Conservation (phyloP, 1,284 basidiomycete genomes). For the Porogramme epimiltina region DNA sequence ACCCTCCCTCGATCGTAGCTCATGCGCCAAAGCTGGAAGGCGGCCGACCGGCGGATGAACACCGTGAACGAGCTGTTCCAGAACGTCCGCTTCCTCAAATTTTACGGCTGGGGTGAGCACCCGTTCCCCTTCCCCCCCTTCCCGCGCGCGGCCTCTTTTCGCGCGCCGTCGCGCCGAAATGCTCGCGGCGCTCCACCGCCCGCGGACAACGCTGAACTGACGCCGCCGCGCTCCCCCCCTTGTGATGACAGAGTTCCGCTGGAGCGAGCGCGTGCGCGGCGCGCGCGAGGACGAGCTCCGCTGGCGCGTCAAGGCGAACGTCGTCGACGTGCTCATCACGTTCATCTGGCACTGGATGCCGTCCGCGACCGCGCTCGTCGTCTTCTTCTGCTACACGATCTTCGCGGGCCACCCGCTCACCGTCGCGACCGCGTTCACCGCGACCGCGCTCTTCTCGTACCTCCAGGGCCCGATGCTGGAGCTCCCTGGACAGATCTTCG, state of each 20-base stretch:
- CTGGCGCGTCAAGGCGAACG: constrained; percentile 67
- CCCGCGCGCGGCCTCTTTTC: too few relatives aligned
- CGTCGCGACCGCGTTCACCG: constrained; percentile 70
- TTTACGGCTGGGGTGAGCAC: constrained; percentile 72
- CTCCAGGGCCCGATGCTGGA: constrained; percentile 67
- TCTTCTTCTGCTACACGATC: constrained; percentile 67
- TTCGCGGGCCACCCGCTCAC: constrained; percentile 59
- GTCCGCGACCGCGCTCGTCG: constrained; percentile 62
- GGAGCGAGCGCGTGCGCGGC: constrained; percentile 52
- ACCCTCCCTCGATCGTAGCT: constrained; percentile 38
- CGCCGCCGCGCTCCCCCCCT: too few relatives aligned
- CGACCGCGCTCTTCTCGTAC: constrained; percentile 65
- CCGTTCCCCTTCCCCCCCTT: too few relatives aligned
- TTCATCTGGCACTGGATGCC: constrained; percentile 78
- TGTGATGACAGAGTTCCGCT: constrained; percentile 40
- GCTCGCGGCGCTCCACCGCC: too few relatives aligned
- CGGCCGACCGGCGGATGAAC: constrained; percentile 75
- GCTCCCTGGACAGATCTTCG: constrained; percentile 63
- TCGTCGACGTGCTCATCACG: constrained; percentile 55
- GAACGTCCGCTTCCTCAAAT: constrained; percentile 71
- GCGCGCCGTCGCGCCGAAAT: too few relatives aligned
- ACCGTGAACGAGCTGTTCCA: constrained; percentile 81
- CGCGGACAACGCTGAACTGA: too few relatives aligned
- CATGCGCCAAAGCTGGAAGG: constrained; percentile 64
- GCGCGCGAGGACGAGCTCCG: constrained; percentile 57